Evolutionary conservation across 306 rosid species (phyloP).

Genomic region (Medicago lupulina): DNA sequence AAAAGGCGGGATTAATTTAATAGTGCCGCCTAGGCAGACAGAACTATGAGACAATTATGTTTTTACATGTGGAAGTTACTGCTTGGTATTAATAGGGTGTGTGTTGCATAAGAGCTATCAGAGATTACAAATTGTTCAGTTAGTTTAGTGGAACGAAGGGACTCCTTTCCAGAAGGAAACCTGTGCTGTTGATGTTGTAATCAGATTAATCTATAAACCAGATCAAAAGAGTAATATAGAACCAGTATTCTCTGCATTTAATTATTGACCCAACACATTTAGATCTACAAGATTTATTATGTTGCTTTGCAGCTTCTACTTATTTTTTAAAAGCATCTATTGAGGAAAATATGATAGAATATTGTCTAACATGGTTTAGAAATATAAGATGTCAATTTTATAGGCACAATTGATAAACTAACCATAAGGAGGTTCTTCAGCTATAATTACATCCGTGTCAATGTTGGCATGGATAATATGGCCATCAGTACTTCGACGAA

Average conservation of each 20-base stretch:
- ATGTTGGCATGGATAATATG: slow-evolving; percentile 99
- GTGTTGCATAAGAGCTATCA: not conserved
- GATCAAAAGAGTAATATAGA: too few species aligned
- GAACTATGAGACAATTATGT: not conserved
- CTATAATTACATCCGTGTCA: slow-evolving; percentile 95
- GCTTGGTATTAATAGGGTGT: not conserved
- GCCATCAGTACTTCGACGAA: slow-evolving; percentile 99
- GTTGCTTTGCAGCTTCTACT: slow-evolving; percentile 30
- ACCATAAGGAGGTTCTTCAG: slow-evolving; percentile 99
- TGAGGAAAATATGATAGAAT: not conserved
- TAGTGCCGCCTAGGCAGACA: not conserved
- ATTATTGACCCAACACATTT: not conserved
- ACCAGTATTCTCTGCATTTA: slow-evolving; percentile 5
- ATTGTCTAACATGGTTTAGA: not conserved
- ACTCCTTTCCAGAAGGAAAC: not conserved
- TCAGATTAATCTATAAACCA: not conserved
- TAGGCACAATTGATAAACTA: slow-evolving; percentile 44
- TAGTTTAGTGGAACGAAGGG: not conserved
- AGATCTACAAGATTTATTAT: slow-evolving; percentile 13
- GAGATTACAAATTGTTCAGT: not conserved
- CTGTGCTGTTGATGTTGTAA: not conserved
- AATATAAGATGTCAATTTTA: not conserved
- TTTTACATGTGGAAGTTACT: not conserved
- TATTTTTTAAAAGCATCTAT: not conserved
- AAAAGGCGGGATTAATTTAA: not conserved